Base-by-base conservation (phyloP, 2,329 filamentous ascomycete species). In the Arthroderma uncinatum region DNA sequence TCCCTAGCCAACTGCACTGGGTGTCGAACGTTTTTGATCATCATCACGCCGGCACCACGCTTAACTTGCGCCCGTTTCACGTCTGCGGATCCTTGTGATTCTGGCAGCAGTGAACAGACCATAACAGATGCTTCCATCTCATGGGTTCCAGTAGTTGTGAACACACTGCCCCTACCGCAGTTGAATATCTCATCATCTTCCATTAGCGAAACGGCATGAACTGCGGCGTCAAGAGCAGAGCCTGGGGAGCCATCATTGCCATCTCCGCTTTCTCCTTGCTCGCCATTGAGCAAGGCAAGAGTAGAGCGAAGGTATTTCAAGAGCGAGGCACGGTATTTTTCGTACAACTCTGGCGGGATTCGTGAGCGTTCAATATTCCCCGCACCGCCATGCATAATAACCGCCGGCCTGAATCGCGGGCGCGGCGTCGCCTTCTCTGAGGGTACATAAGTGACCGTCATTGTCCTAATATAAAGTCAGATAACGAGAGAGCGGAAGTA, bases 51-150 rank as follows among this genome's bases (percentile, higher is more conserved):
- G 0, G 88, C 86, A 14, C 84, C 89, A 36, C 88, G 81, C 75
- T 95, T 95, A 40, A 82, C 79, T 57, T 77, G 76, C 0, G 85
- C 86, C 28, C 78, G 78, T 8, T 10, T 39, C 44, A 56, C 57
- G 23, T 55, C 53, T 16, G 33, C 47, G 12, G 21, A 36, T 52
- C 4, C 57, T 58, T 10, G 23, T 28, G n/a, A 16, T 33, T 37
- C 55, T 44, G 44, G 57, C 37, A 56, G 57, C 1, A 71, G 57
- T 0, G 68, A 70, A 1, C 85, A 87, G 0, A 94, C 86, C 89
- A 95, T 95, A 54, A 95, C 81, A 7, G 83, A 87, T 1, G 88
- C 87, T 72, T 95, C 90, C 60, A 95, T 83, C 73, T 95, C 87
- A 68, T 91, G 90, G 61, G 84, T 80, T 16, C 90, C 91, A 62